These are phyloP conservation scores for Gracilaria gracilis DNA, from an alignment of 23 red algal genomes.

Conservation along the genomic window DNA sequence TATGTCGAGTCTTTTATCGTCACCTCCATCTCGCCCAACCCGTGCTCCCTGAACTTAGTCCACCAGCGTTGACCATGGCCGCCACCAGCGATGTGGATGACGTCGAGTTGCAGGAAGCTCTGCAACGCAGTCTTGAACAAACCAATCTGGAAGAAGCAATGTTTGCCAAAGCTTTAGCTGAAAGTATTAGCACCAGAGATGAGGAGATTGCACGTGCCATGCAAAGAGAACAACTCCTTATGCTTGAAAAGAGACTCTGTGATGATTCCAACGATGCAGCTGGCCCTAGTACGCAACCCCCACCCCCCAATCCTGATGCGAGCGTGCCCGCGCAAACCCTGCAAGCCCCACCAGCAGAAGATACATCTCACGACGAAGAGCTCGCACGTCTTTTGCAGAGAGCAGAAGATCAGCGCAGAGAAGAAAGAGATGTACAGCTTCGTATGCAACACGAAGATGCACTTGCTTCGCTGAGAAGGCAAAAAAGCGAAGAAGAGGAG, in stretches of 20 bases:
- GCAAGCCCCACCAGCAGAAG: no score
- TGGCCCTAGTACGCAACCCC: neutral
- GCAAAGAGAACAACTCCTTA: constrained; percentile 29
- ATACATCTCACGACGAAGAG: no score
- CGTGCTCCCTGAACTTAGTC: neutral
- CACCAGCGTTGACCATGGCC: neutral
- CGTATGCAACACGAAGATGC: no score
- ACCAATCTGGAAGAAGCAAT: constrained; percentile 34
- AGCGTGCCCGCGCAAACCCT: no score
- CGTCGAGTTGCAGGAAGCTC: constrained; percentile 15
- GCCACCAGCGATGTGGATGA: constrained; percentile 10
- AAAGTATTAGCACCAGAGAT: constrained; percentile 11
- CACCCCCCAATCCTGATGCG: no score
- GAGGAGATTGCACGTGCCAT: constrained; percentile 33
- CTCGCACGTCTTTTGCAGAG: no score
- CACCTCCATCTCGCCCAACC: neutral
- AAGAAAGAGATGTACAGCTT: no score
- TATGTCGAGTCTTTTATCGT: neutral
- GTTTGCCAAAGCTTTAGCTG: constrained; percentile 27
- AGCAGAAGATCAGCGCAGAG: no score
- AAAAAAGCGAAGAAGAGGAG: no score
- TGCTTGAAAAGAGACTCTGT: constrained; percentile 28
- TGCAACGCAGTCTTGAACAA: constrained; percentile 27
- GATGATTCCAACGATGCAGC: neutral
- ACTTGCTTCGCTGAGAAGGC: no score